phyloP scores from a whole-genome alignment of 2,329 filamentous ascomycete genomes.

The Xylariaceae sp. region DNA sequence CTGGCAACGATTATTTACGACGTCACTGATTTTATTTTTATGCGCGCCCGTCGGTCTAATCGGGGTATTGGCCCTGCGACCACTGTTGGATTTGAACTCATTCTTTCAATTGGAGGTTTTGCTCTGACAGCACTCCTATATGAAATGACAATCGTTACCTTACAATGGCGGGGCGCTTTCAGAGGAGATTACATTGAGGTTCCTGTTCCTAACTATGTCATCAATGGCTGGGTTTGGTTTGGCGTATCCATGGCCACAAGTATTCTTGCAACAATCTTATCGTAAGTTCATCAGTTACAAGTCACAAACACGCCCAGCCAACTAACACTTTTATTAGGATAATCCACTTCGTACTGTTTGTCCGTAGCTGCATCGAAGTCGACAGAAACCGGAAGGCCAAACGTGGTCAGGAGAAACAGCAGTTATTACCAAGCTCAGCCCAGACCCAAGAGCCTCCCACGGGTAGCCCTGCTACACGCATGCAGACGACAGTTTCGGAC shows the following conservation, averaged over 20 bases:
- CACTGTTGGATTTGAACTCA: slow-evolving; percentile 15
- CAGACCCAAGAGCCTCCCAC: background rate
- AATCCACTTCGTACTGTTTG: slow-evolving; percentile 16
- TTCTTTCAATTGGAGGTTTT: slow-evolving; percentile 2
- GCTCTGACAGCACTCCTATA: slow-evolving; percentile 1
- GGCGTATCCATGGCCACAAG: slow-evolving; percentile 1
- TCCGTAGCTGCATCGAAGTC: slow-evolving; percentile 19
- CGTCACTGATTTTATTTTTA: slow-evolving; percentile 8
- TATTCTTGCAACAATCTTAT: background rate
- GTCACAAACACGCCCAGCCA: background rate
- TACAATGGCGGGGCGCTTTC: slow-evolving; percentile 1
- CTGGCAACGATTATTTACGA: slow-evolving; percentile 1
- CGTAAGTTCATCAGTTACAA: slow-evolving; percentile 3
- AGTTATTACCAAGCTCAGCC: background rate
- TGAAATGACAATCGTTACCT: background rate
- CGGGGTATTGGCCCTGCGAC: slow-evolving; percentile 5
- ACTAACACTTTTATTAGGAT: slow-evolving; percentile 3
- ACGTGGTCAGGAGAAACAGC: background rate
- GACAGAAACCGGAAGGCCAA: slow-evolving; percentile 5
- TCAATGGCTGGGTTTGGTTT: slow-evolving; percentile 7
- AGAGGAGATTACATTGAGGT: background rate
- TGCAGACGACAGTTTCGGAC: background rate
- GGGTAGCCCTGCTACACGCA: background rate
- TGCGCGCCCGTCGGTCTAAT: slow-evolving; percentile 1
- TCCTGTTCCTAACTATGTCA: background rate